These are phyloP conservation scores for Plectosphaerella sp. DNA, from an alignment of 2,329 filamentous ascomycete genomes.

Conservation along the genomic window DNA sequence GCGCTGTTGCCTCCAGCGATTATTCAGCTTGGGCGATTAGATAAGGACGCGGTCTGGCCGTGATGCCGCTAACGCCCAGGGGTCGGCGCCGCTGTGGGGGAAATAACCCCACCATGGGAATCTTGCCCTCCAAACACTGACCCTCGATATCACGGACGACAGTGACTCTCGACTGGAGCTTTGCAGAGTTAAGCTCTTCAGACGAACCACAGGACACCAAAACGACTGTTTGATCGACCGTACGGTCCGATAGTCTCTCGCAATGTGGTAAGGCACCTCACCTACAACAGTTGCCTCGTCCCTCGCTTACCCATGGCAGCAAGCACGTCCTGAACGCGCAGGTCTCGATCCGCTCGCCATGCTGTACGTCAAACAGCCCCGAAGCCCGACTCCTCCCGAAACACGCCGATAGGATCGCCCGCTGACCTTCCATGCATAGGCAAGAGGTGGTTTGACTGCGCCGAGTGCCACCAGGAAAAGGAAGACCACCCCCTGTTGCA, in stretches of 20 bases:
- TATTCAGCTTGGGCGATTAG: background rate
- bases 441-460: conserved; percentile 98
- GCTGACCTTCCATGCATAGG: conserved; percentile 40
- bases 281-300: background rate
- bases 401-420: background rate
- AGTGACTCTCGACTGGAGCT: too few species aligned
- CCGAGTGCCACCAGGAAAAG: conserved; percentile 83
- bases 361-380: conserved; percentile 59
- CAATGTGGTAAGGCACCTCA: conserved; percentile 31
- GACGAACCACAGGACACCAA: too few species aligned
- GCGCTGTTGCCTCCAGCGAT: background rate
- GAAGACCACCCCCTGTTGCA: conserved; percentile 74
- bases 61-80: background rate
- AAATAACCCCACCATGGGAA: background rate
- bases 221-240: too few species aligned
- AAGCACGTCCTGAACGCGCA: conserved; percentile 99
- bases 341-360: conserved; percentile 90
- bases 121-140: background rate
- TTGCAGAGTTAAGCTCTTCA: too few species aligned
- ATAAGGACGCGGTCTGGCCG: background rate
- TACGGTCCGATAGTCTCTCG: background rate
- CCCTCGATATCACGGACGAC: background rate
- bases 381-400: background rate
- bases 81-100: background rate
- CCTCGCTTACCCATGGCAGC: conserved; percentile 41